These are phyloP conservation scores for Trypanosoma boissoni DNA, from an alignment of 208 protist species.

Conservation along the genomic window DNA sequence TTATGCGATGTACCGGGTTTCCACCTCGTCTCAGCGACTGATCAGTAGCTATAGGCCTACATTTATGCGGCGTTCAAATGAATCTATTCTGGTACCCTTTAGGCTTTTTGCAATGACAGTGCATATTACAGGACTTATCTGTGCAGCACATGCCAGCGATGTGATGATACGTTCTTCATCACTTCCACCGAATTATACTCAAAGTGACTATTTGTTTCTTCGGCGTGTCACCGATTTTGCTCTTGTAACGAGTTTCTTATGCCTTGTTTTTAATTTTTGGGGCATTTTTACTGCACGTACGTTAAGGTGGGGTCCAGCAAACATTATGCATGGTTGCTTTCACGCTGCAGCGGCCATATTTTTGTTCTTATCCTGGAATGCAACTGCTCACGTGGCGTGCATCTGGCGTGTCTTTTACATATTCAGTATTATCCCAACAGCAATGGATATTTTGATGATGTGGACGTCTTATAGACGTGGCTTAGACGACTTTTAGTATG, in stretches of 20 bases:
- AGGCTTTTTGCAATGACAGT: constrained; percentile 41
- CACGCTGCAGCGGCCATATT: constrained; percentile 49
- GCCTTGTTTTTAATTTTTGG: constrained; percentile 42
- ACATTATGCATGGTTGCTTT: constrained; percentile 50
- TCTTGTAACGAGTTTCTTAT: constrained; percentile 48
- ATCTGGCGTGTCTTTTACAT: constrained; percentile 77
- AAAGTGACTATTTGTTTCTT: constrained; percentile 43
- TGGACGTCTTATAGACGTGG: constrained; percentile 24
- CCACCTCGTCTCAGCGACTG: not conserved
- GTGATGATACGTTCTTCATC: constrained; percentile 46
- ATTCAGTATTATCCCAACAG: constrained; percentile 68
- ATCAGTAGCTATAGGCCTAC: constrained; percentile 12
- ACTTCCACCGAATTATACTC: constrained; percentile 25
- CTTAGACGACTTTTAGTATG: not conserved
- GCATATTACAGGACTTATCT: constrained; percentile 62
- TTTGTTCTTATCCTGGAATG: constrained; percentile 54
- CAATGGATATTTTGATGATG: constrained; percentile 46
- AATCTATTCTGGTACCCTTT: constrained; percentile 49
- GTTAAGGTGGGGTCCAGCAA: constrained; percentile 52
- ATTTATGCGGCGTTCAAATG: constrained; percentile 41
- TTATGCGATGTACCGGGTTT: constrained; percentile 18
- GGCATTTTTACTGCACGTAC: constrained; percentile 63
- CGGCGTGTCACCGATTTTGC: constrained; percentile 35
- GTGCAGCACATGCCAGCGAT: constrained; percentile 41
- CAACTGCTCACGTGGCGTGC: constrained; percentile 34